Base-by-base conservation (phyloP, 2,329 filamentous ascomycete genomes). In the Arthrobotrys entomopaga region DNA sequence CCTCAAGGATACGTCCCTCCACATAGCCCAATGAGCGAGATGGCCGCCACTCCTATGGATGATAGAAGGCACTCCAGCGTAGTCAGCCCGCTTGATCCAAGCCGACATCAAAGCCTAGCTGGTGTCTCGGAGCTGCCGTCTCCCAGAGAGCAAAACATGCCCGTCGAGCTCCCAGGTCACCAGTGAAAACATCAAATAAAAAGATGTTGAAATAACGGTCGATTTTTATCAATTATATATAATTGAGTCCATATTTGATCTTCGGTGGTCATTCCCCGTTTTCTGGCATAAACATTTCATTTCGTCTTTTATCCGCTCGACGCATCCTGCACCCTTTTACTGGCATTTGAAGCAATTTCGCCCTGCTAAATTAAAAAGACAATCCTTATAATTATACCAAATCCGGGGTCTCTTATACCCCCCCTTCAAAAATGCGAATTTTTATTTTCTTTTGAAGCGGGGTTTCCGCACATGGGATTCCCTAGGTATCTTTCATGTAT, bases 61-160 rank as follows among this genome's bases (percentile, higher is more conserved):
- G 61, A 61, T 11, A 50, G 61, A n/a, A 29, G 69, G 38, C 58
- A 63, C n/a, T 10, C 50, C 7, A 64, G 65, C 52, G 29, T 70
- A 2, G 54, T 54, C 29, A 60, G 64, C 48, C 54, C 64, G 24
- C 34, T 60, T 1, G 53, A 58, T 1, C 29, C 29, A 34, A 34
- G 29, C 29, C 7, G 29, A 34, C 29, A 34, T 34, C 29, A 34
- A 34, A 34, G 29, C 29, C 7, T 34, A 34, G 57, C 46, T 3
- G 63, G 57, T 40, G 50, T 67, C 10, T 60, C 63, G 50, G 70
- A 74, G 52, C 63, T 74, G 11, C 63, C 70, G 22, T 74, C 70
- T 52, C 70, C 70, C 2, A 60, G 50, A 22, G 56, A 48, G 8
- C 56, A 63, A 20, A 65, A 73, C 20, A 58, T 64, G 70, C 70